Base-by-base conservation (phyloP, 352 stramenopile genomes). In the Thraustochytrium sp. region DNA sequence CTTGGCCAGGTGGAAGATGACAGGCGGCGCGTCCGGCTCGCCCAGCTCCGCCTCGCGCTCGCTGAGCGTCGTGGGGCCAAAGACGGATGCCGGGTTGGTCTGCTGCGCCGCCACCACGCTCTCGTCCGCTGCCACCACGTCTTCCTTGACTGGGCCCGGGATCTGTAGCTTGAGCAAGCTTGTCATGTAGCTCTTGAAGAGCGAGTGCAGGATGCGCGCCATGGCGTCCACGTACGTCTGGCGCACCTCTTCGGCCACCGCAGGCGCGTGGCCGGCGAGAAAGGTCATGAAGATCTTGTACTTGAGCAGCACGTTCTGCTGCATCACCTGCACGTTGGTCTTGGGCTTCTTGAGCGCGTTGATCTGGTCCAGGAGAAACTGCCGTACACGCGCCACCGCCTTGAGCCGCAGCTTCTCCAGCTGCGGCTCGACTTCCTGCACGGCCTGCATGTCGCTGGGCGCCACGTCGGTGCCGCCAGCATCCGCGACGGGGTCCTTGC, bases 241-340 rank as follows among this genome's bases (percentile, higher is more conserved):
- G 44, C 93, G 91, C 74, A 99, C 92, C 85, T 99, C 96, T n/a
- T 93, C 89, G 42, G 97, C 94, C 84, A 98, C 92, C 54, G 97
- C 91, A 0, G 92, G 92, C 16, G 92, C 93, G 64, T 98, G 95
- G 55, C 96, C 89, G 21, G 90, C 85, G 37, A 99, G 89, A 85
- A 99, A 99, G 40, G 93, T 91, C 63, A 98, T 90, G 36, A 99
- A 86, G 78, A 97, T 94, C 72, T 97, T 94, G 90, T 98, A 98
- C 61, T 96, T 95, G 62, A 99, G 89, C 65, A 99, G 89, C 49
- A 92, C 93, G 87, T 98, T 96, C 72, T 97, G 94, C 89, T 99
- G 97, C 76, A 99, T 91, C 89, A 99, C 98, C 83, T 98, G 94
- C 72, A 99, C 93, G 88, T 99, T 98, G 0, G 96, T 98, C 88